Percentiles rank a stretch among this genome's conserved stretches.
Conservation (phyloP, 2,329 filamentous ascomycete species). For the Paraphaeosphaeria minitans region DNA sequence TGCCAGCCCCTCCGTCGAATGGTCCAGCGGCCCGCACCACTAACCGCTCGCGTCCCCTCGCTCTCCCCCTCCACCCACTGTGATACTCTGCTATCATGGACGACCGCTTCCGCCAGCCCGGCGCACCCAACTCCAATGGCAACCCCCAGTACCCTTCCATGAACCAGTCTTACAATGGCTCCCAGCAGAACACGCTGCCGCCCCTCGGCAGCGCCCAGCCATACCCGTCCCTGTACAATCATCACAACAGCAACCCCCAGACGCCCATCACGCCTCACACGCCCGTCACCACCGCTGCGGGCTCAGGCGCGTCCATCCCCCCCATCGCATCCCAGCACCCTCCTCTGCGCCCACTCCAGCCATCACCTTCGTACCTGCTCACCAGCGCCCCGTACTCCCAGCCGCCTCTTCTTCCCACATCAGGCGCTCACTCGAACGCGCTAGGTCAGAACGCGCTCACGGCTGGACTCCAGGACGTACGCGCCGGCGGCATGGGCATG, state of each 20-base stretch:
- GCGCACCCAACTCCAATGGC: conserved; percentile 26
- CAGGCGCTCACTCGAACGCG: conserved; percentile 40
- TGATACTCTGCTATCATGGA: conserved; percentile 39
- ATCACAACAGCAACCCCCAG: conserved; percentile 44
- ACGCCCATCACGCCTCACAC: conserved; percentile 47
- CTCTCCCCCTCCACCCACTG: conserved; percentile 15
- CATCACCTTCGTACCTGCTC: conserved; percentile 44
- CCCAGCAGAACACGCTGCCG: conserved; percentile 38
- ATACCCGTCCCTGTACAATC: conserved; percentile 41
- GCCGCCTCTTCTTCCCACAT: conserved; percentile 39
- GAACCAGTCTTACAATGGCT: conserved; percentile 36
- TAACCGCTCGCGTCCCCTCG: conserved; percentile 41
- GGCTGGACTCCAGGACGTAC: conserved; percentile 46
- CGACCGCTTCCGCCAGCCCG: conserved; percentile 45
- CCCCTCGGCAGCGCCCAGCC: conserved; percentile 37
- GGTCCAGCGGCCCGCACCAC: conserved; percentile 31
- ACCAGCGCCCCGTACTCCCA: conserved; percentile 44
- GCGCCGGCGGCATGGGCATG: conserved; percentile 47
- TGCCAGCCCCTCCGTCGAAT: conserved; percentile 39
- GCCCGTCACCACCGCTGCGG: conserved; percentile 40
- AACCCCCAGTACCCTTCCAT: conserved; percentile 37
- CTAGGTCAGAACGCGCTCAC: conserved; percentile 36
- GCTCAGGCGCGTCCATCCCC: conserved; percentile 38
- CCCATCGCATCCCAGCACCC: conserved; percentile 42
- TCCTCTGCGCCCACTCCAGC: conserved; percentile 45